Percentiles rank a stretch among this genome's conserved stretches.
Conservation (phyloP, 1,284 basidiomycete genomes). For the Apiotrichum akiyoshidainum region DNA sequence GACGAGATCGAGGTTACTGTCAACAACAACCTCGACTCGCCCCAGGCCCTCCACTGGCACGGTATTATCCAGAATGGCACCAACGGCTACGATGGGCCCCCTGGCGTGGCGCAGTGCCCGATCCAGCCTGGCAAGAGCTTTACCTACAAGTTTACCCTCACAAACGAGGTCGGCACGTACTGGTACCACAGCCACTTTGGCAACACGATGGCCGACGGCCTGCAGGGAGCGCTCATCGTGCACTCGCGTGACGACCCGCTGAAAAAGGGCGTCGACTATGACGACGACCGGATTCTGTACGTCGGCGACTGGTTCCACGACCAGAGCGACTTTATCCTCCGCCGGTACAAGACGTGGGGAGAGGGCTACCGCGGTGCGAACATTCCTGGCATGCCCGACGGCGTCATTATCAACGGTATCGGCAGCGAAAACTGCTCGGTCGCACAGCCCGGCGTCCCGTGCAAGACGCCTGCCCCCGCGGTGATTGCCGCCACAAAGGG, state of each 20-base stretch:
- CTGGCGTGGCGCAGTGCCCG: slow-evolving; percentile 53
- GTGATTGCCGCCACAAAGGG: background rate
- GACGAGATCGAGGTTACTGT: slow-evolving; percentile 33
- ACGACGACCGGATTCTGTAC: slow-evolving; percentile 31
- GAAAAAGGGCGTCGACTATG: slow-evolving; percentile 28
- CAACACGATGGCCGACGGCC: slow-evolving; percentile 39
- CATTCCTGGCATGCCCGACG: slow-evolving; percentile 23
- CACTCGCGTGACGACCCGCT: slow-evolving; percentile 29
- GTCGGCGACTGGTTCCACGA: slow-evolving; percentile 32
- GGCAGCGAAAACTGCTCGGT: slow-evolving; percentile 15
- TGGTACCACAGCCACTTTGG: slow-evolving; percentile 25
- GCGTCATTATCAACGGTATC: slow-evolving; percentile 33
- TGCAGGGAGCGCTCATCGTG: slow-evolving; percentile 33
- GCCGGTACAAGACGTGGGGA: background rate
- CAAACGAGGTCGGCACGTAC: slow-evolving; percentile 31
- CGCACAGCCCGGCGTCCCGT: slow-evolving; percentile 7
- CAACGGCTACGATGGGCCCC: slow-evolving; percentile 32
- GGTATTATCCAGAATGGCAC: slow-evolving; percentile 35
- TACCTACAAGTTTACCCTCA: slow-evolving; percentile 50
- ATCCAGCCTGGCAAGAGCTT: slow-evolving; percentile 55
- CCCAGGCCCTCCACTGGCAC: slow-evolving; percentile 36
- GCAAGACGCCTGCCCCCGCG: background rate
- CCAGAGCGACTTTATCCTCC: slow-evolving; percentile 24
- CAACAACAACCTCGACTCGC: slow-evolving; percentile 25
- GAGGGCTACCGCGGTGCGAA: slow-evolving; percentile 4